Base-by-base conservation (phyloP, 2,329 filamentous ascomycete species). In the Colletotrichum sublineola region DNA sequence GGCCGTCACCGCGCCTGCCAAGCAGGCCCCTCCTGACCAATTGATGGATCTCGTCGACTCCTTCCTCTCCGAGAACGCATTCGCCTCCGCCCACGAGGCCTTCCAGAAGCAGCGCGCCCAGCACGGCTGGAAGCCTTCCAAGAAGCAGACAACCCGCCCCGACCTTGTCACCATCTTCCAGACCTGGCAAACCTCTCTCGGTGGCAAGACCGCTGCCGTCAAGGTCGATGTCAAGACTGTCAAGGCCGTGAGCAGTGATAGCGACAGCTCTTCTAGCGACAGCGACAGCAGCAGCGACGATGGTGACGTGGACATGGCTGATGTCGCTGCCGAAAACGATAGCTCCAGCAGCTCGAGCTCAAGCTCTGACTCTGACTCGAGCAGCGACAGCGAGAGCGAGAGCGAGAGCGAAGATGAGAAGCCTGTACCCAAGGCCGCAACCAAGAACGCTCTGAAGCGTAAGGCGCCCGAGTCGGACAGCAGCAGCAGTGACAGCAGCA, bases 51-150 rank as follows among this genome's bases (percentile, higher is more conserved):
- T 94, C 20, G 87, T 95, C 77, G 89, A 90, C 74, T 81, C 83
- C 31, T 95, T 94, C 80, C 85, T 95, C 62, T 86, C 86, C 53
- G 87, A 91, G 57, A 87, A 92, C 79, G 88, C 89, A n/a, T 92
- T 93, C 77, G 81, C 85, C 60, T 85, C 86, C 71, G 89, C 92
- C 57, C 88, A 88, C 77, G 83, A 86, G 71, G 87, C 89, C 6
- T 92, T 94, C 77, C 84, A 86, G 76, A 89, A 91, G 78, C 90
- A 94, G 78, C 85, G 88, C 65, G 86, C 82, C 78, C 85, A 83
- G 81, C 86, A 87, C 75, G 86, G 85, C 63, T 87, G 84, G 84
- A 79, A 83, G 56, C 77, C 78, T 29, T 69, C 72, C 52, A 75
- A 71, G 64, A 74, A 61, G 52, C 77, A 77, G 60, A 68, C 64